Conservation (phyloP, 2,329 filamentous ascomycete species). For the Cladophialophora psammophila region DNA sequence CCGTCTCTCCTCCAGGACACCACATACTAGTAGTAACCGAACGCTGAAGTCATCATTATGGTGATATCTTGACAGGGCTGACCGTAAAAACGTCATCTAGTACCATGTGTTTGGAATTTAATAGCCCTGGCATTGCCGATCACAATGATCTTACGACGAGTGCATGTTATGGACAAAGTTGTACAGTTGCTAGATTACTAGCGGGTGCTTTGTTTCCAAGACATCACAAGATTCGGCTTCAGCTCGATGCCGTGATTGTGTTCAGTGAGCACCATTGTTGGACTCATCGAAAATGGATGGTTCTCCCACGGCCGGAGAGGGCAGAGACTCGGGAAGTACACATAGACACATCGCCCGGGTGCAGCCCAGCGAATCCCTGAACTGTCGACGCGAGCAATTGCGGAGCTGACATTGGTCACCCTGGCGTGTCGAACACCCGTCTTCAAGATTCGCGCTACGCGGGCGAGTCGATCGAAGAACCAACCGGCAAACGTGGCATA, state of each 20-base stretch:
- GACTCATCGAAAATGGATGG: constrained; percentile 48
- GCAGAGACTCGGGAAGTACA: constrained; percentile 29
- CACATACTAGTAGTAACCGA: too few species aligned
- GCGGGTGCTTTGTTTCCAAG: too few species aligned
- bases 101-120: too few species aligned
- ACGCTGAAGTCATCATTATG: too few species aligned
- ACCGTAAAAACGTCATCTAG: too few species aligned
- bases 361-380: constrained; percentile 40
- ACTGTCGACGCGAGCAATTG: constrained; percentile 24
- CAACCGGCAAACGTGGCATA: constrained; percentile 55
- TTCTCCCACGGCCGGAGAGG: constrained; percentile 48
- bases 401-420: constrained; percentile 48
- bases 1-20: too few species aligned
- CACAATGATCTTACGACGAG: too few species aligned
- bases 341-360: constrained; percentile 25
- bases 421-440: constrained; percentile 45
- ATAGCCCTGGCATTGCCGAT: too few species aligned
- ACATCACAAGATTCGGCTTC: neutral
- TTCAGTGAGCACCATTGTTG: neutral
- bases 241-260: neutral
- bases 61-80: too few species aligned
- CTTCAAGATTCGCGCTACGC: constrained; percentile 53
- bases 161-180: too few species aligned
- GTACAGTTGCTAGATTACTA: too few species aligned
- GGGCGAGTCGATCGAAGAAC: constrained; percentile 55